phyloP scores from a whole-genome alignment of 139 green algal species.

The Edaphochlamys debaryana region DNA sequence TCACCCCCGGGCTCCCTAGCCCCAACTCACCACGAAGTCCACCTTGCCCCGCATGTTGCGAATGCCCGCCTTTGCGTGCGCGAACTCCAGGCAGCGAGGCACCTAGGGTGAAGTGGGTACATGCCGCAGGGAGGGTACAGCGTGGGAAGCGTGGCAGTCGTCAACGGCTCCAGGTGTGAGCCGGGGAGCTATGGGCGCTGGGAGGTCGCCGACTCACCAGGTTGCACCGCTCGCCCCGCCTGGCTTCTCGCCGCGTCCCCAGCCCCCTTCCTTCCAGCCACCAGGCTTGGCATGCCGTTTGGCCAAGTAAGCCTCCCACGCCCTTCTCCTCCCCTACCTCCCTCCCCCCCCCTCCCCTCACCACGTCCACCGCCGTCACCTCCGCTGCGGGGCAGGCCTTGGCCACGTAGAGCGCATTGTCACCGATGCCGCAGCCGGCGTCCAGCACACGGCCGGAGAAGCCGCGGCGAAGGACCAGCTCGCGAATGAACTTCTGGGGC shows the following conservation, averaged over 20 bases:
- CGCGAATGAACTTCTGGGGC: slow-evolving; percentile 2
- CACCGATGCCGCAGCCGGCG: slow-evolving; percentile 31
- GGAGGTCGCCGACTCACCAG: too few species aligned
- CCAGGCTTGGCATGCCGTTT: too few species aligned
- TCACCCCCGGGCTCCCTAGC: too few species aligned
- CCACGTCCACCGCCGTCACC: slow-evolving; percentile 8
- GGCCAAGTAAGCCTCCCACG: too few species aligned
- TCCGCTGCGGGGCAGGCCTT: neutral
- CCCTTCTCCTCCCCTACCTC: too few species aligned
- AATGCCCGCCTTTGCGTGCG: neutral
- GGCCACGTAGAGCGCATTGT: slow-evolving; percentile 29
- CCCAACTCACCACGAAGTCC: neutral
- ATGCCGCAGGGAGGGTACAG: too few species aligned
- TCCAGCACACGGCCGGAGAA: slow-evolving; percentile 22
- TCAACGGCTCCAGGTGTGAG: too few species aligned
- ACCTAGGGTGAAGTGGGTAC: too few species aligned
- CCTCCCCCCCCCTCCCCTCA: neutral
- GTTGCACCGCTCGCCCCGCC: too few species aligned
- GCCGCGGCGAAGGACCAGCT: neutral
- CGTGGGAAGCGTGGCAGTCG: neutral
- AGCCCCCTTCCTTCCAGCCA: too few species aligned
- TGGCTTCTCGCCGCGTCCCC: too few species aligned
- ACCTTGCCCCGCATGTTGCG: slow-evolving; percentile 9
- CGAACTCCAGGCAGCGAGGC: neutral
- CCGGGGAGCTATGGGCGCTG: too few species aligned